phyloP scores from a whole-genome alignment of 768 basidiomycete species.

The Psilocybe azurescens region DNA sequence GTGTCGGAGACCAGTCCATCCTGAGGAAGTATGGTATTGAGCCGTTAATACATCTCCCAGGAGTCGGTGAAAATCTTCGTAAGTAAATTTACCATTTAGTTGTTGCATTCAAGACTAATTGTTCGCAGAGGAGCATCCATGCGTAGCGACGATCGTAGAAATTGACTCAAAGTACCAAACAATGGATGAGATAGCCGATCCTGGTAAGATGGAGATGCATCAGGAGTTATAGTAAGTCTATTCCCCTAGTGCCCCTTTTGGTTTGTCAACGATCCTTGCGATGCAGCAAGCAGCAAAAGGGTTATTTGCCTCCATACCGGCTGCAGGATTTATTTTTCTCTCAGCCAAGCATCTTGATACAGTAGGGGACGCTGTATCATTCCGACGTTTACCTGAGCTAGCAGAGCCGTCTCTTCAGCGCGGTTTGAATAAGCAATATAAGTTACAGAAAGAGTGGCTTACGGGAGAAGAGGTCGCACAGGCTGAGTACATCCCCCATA shows the following conservation, averaged over 20 bases:
- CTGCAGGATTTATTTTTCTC: slow-evolving; percentile 7
- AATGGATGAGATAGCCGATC: slow-evolving; percentile 6
- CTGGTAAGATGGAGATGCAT: slow-evolving; percentile 2
- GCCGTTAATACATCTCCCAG: slow-evolving; percentile 3
- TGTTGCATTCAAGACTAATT: not conserved
- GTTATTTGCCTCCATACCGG: not conserved
- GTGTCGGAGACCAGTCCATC: not conserved
- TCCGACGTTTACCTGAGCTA: not conserved
- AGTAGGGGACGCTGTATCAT: not conserved
- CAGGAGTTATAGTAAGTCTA: slow-evolving; percentile 12
- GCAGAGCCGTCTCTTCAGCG: not conserved
- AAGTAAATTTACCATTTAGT: not conserved
- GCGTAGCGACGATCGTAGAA: slow-evolving; percentile 1
- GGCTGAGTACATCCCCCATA: slow-evolving; percentile 2
- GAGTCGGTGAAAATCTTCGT: slow-evolving; percentile 4
- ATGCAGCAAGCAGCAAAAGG: slow-evolving; percentile 6
- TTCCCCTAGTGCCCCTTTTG: not conserved
- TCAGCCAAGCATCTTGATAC: not conserved
- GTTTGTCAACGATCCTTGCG: not conserved
- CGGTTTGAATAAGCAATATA: slow-evolving; percentile 16
- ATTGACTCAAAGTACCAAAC: slow-evolving; percentile 10
- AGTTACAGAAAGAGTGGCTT: slow-evolving; percentile 9
- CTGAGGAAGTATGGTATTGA: slow-evolving; percentile 1
- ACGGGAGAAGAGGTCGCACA: not conserved
- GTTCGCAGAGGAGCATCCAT: slow-evolving; percentile 3